A percentile compares a stretch with the other conserved stretches of the same genome.
Evolutionary conservation across 1,284 basidiomycete species (phyloP).

Genomic region (Trichosporon asahii): DNA sequence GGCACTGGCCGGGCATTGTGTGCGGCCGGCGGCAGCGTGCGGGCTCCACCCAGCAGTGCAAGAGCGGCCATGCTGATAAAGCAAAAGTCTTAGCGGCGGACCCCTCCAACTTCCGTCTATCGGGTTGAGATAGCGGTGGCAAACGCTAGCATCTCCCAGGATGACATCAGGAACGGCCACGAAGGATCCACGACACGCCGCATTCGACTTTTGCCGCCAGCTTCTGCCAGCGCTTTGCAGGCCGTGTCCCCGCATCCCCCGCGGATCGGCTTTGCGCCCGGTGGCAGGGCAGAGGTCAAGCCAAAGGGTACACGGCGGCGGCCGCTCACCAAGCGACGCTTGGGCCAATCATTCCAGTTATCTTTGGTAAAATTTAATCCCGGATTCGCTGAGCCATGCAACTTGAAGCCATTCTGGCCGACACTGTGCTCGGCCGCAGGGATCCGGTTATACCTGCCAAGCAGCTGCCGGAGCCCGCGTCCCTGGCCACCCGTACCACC

Average conservation of each 20-base stretch:
- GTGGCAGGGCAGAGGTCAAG: background rate
- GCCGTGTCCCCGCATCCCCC: too few species aligned
- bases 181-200: background rate
- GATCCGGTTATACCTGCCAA: background rate
- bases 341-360: background rate
- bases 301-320: background rate
- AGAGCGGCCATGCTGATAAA: background rate
- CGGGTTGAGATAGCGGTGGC: background rate
- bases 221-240: too few species aligned
- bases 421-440: background rate
- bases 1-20: background rate
- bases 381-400: background rate
- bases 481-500: background rate
- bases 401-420: background rate
- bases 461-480: background rate
- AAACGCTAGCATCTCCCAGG: background rate
- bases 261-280: background rate
- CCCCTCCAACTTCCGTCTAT: too few species aligned
- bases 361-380: background rate
- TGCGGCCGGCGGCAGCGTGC: background rate
- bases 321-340: background rate
- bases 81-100: background rate
- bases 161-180: background rate
- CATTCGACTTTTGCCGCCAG: too few species aligned
- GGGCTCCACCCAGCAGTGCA: background rate